Evolutionary conservation across 2,329 filamentous ascomycete genomes (phyloP).

Genomic region (Talaromyces albobiverticillius): DNA sequence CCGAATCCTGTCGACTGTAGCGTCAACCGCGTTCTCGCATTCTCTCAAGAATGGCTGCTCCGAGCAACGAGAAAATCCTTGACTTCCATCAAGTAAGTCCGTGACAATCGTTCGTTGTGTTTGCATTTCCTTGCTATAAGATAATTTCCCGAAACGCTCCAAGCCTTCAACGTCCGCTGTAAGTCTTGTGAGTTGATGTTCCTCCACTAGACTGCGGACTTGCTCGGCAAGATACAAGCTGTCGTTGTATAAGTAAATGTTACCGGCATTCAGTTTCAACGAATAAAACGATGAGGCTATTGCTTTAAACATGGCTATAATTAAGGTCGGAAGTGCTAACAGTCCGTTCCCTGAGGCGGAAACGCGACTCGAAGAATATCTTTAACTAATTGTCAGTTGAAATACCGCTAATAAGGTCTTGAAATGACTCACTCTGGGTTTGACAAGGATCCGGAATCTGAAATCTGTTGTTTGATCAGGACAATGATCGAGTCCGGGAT

Average conservation of each 20-base stretch:
- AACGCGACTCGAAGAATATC: slow-evolving; percentile 33
- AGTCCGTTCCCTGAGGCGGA: slow-evolving; percentile 43
- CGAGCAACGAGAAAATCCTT: slow-evolving; percentile 61
- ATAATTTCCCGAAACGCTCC: slow-evolving; percentile 58
- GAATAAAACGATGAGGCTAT: slow-evolving; percentile 47
- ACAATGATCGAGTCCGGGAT: slow-evolving; percentile 72
- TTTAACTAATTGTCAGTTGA: slow-evolving; percentile 24
- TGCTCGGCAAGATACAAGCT: slow-evolving; percentile 56
- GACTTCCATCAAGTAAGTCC: slow-evolving; percentile 61
- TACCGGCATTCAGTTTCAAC: slow-evolving; percentile 47
- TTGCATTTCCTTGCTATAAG: slow-evolving; percentile 64
- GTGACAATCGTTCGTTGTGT: slow-evolving; percentile 60
- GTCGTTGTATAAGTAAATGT: slow-evolving; percentile 67
- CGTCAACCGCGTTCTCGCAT: slow-evolving; percentile 59
- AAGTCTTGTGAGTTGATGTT: slow-evolving; percentile 49
- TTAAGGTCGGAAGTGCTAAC: slow-evolving; percentile 45
- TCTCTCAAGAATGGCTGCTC: slow-evolving; percentile 57
- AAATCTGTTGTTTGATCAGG: slow-evolving; percentile 40
- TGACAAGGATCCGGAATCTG: slow-evolving; percentile 39
- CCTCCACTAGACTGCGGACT: slow-evolving; percentile 48
- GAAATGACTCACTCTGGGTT: slow-evolving; percentile 32
- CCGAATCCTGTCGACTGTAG: slow-evolving; percentile 56
- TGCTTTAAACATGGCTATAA: slow-evolving; percentile 51
- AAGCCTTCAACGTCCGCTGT: slow-evolving; percentile 54
- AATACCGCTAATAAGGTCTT: background rate